phyloP scores from a whole-genome alignment of 2,329 filamentous ascomycete genomes.

The Clathrospora elynae region DNA sequence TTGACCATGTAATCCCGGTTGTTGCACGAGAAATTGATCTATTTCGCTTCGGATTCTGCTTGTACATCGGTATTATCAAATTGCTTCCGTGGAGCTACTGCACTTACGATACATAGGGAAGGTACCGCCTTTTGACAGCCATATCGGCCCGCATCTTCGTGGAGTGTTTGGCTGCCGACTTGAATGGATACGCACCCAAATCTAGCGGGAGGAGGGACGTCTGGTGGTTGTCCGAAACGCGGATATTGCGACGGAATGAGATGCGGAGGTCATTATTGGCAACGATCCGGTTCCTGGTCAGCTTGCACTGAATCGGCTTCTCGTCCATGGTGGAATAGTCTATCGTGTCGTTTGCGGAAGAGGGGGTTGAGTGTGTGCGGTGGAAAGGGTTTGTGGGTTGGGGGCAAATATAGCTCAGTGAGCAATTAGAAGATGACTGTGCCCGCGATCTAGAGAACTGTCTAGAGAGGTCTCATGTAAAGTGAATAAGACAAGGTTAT shows the following conservation, averaged over 20 bases:
- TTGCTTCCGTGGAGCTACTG: background rate
- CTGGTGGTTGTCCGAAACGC: slow-evolving; percentile 40
- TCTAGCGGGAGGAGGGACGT: slow-evolving; percentile 16
- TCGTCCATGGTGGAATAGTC: background rate
- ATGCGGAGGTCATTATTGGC: slow-evolving; percentile 22
- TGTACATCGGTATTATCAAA: background rate
- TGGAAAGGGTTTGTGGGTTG: no score
- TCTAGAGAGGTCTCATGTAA: no score
- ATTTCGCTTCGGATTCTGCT: slow-evolving; percentile 51
- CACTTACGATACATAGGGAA: slow-evolving; percentile 58
- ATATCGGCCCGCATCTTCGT: slow-evolving; percentile 44
- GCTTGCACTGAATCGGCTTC: background rate
- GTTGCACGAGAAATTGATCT: slow-evolving; percentile 47
- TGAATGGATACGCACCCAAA: slow-evolving; percentile 21
- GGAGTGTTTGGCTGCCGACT: slow-evolving; percentile 26
- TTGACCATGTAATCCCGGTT: slow-evolving; percentile 45
- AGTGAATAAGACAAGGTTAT: no score
- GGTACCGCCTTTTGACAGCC: slow-evolving; percentile 50
- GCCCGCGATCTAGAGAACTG: no score
- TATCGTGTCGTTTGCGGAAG: no score
- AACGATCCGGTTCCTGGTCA: background rate
- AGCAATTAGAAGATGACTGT: no score
- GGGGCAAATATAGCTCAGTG: no score
- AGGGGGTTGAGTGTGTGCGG: no score
- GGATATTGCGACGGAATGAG: slow-evolving; percentile 21